Conservation (phyloP, 1,284 basidiomycete genomes). For the Tremellales sp. region DNA sequence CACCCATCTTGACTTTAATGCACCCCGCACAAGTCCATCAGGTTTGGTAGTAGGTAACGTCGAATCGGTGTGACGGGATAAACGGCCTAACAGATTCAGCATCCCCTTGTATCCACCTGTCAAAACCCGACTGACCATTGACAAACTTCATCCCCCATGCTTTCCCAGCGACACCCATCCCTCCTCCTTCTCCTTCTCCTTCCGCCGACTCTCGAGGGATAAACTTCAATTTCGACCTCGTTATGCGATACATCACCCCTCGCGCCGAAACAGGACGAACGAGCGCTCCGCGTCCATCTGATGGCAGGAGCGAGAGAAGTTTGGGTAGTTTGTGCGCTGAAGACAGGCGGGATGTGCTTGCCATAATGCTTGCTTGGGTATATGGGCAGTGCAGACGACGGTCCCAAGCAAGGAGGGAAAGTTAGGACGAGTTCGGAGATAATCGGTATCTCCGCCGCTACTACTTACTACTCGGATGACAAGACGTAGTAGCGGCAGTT, state of each 20-base stretch:
- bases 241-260: slow-evolving; percentile 22
- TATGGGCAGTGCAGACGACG: not conserved
- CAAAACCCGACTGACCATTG: slow-evolving; percentile 34
- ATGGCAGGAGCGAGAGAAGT: slow-evolving; percentile 32
- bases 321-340: slow-evolving; percentile 14
- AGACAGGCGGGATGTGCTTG: too few species aligned
- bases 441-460: not conserved
- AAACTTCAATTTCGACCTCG: slow-evolving; percentile 29
- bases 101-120: too few species aligned
- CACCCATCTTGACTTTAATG: too few species aligned
- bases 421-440: not conserved
- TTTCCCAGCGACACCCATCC: slow-evolving; percentile 20
- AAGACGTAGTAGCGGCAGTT: not conserved
- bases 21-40: too few species aligned
- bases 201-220: not conserved
- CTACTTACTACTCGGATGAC: not conserved
- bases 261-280: slow-evolving; percentile 22
- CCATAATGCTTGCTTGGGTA: not conserved
- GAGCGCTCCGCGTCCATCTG: slow-evolving; percentile 18
- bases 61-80: too few species aligned
- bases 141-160: slow-evolving; percentile 35
- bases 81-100: too few species aligned
- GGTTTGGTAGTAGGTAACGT: too few species aligned
- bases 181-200: slow-evolving; percentile 3
- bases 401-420: not conserved